Conservation (phyloP, 2,329 filamentous ascomycete species). For the Xylariaceae sp. region DNA sequence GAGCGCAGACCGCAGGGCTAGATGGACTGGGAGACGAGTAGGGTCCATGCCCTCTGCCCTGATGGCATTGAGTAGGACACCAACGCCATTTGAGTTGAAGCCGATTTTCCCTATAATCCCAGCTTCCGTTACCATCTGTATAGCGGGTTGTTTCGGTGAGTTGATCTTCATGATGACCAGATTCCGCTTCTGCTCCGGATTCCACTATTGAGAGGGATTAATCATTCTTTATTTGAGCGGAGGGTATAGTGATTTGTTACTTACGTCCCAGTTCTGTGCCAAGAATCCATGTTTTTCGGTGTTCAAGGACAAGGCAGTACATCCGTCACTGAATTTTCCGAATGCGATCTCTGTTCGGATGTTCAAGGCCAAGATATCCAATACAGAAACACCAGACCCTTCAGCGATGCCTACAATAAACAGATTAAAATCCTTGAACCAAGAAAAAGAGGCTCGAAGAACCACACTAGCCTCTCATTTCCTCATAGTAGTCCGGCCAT, state of each 20-base stretch:
- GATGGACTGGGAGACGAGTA: slow-evolving; percentile 54
- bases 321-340: slow-evolving; percentile 53
- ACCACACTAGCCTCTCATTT: slow-evolving; percentile 54
- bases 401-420: slow-evolving; percentile 55
- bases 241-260: no score
- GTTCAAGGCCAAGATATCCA: slow-evolving; percentile 56
- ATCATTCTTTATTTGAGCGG: no score
- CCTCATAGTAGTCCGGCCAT: slow-evolving; percentile 49
- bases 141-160: no score
- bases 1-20: slow-evolving; percentile 53
- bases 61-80: slow-evolving; percentile 59
- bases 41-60: slow-evolving; percentile 51
- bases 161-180: no score
- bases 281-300: slow-evolving; percentile 35
- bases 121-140: slow-evolving; percentile 56
- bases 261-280: slow-evolving; percentile 59
- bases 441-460: no score
- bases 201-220: no score
- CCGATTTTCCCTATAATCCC: slow-evolving; percentile 65
- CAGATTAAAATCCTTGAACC: no score
- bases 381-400: slow-evolving; percentile 41
- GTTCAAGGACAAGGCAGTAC: slow-evolving; percentile 48
- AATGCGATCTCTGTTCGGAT: slow-evolving; percentile 56
- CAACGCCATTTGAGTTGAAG: slow-evolving; percentile 55
- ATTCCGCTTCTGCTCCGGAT: slow-evolving; percentile 44